Evolutionary conservation across 345 rosid species (phyloP).

Genomic region (Lagerstroemia speciosa): DNA sequence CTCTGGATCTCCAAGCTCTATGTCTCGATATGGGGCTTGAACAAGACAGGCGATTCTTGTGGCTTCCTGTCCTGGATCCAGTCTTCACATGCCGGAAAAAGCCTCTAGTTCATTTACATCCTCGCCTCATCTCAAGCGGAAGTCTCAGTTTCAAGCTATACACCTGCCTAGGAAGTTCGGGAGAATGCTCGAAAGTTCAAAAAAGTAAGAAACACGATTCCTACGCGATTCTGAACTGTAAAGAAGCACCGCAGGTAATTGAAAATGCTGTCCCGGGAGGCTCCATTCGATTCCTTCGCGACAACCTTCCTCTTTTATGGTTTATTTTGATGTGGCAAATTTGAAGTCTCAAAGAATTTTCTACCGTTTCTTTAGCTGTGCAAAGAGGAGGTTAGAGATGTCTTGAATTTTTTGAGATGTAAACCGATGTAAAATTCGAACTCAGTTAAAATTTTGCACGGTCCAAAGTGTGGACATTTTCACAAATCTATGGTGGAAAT

Average conservation of each 20-base stretch:
- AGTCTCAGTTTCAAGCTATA: slow-evolving; percentile 66
- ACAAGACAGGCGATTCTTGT: slow-evolving; percentile 41
- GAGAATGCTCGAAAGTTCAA: slow-evolving; percentile 14
- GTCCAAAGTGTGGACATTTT: no score
- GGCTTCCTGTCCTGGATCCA: slow-evolving; percentile 70
- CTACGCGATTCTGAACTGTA: slow-evolving; percentile 15
- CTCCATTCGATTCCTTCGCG: slow-evolving; percentile 21
- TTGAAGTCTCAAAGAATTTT: not conserved
- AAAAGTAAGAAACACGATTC: no score
- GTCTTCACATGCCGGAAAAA: slow-evolving; percentile 56
- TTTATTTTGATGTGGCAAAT: slow-evolving; percentile 13
- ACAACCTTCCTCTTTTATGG: slow-evolving; percentile 15
- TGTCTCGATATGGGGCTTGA: slow-evolving; percentile 92
- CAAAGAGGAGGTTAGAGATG: no score
- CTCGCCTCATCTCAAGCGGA: slow-evolving; percentile 64
- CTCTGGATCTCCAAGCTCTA: slow-evolving; percentile 71
- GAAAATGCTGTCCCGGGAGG: slow-evolving; percentile 22
- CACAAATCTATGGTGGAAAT: no score
- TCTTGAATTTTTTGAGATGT: no score
- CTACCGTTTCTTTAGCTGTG: not conserved
- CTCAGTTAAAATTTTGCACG: no score
- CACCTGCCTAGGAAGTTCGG: slow-evolving; percentile 37
- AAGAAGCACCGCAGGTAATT: slow-evolving; percentile 43
- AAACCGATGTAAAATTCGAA: no score
- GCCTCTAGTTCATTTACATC: slow-evolving; percentile 82